phyloP scores from a whole-genome alignment of 768 basidiomycete genomes.

The Lentinula detonsa region DNA sequence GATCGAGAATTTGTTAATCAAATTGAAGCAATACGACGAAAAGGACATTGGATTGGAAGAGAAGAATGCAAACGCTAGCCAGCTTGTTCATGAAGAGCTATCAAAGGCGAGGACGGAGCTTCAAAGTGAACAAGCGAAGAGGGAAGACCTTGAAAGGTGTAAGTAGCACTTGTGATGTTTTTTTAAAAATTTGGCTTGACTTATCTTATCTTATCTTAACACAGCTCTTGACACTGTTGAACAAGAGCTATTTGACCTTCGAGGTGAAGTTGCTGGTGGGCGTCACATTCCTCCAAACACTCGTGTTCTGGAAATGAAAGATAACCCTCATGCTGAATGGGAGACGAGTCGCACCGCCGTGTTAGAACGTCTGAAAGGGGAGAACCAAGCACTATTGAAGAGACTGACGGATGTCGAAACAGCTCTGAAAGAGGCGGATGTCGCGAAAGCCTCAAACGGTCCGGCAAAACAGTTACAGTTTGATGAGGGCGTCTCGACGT shows the following conservation, averaged over 20 bases:
- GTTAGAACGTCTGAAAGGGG: slow-evolving; percentile 69
- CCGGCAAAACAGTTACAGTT: background rate
- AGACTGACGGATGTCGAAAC: slow-evolving; percentile 59
- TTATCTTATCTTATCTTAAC: slow-evolving; percentile 21
- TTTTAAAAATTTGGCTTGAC: slow-evolving; percentile 10
- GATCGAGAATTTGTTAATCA: background rate
- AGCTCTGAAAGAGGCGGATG: slow-evolving; percentile 19
- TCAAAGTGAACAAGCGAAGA: background rate
- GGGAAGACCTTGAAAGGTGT: slow-evolving; percentile 2
- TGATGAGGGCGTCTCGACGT: slow-evolving; percentile 20
- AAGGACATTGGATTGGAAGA: background rate
- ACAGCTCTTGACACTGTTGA: slow-evolving; percentile 65
- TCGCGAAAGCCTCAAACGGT: slow-evolving; percentile 4
- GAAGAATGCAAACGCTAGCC: background rate
- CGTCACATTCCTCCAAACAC: slow-evolving; percentile 67
- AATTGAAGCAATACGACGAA: background rate
- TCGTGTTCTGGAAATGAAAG: slow-evolving; percentile 60
- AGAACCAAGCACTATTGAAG: slow-evolving; percentile 79
- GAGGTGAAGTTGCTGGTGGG: slow-evolving; percentile 71
- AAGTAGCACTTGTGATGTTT: background rate
- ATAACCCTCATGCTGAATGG: slow-evolving; percentile 85
- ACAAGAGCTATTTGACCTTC: slow-evolving; percentile 72
- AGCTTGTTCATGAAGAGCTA: background rate
- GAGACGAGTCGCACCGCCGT: slow-evolving; percentile 67
- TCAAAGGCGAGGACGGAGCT: background rate